A percentile compares a stretch with the other conserved stretches of the same genome.
These are phyloP conservation scores for Penicillium sp. DNA, from an alignment of 2,329 filamentous ascomycete genomes.

Conservation along the genomic window DNA sequence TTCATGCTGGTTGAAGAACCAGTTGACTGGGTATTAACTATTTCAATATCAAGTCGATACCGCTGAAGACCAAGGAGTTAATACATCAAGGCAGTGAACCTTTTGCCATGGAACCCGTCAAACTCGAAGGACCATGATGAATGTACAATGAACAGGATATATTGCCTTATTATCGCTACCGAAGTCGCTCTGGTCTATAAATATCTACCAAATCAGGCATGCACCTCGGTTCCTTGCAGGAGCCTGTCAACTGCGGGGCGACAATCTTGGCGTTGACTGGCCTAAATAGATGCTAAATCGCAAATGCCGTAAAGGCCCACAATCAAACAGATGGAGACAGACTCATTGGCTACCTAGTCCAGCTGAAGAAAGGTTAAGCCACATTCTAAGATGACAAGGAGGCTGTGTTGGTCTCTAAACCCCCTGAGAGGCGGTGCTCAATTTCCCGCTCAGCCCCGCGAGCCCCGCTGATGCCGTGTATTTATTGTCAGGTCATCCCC, in stretches of 20 bases:
- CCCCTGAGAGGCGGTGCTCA: slow-evolving; percentile 17
- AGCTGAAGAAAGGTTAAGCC: slow-evolving; percentile 2
- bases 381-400: slow-evolving; percentile 4
- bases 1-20: neutral
- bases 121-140: neutral
- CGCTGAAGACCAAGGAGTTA: neutral
- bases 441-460: slow-evolving; percentile 15
- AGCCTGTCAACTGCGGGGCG: neutral
- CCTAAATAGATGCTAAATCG: neutral
- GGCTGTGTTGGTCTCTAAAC: slow-evolving; percentile 12
- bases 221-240: slow-evolving; percentile 4
- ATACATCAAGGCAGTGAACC: neutral
- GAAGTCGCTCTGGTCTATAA: neutral
- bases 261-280: slow-evolving; percentile 1
- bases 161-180: neutral
- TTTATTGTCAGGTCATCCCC: slow-evolving; percentile 4
- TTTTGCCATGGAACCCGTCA: neutral
- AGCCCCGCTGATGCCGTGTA: slow-evolving; percentile 9
- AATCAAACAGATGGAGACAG: neutral
- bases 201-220: neutral
- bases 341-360: neutral
- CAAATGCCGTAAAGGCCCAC: neutral
- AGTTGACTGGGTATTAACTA: too few relatives aligned
- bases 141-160: neutral
- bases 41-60: neutral